These are phyloP conservation scores for Arthrobotrys sinensis DNA, from an alignment of 2,329 filamentous ascomycete genomes.

Conservation along the genomic window DNA sequence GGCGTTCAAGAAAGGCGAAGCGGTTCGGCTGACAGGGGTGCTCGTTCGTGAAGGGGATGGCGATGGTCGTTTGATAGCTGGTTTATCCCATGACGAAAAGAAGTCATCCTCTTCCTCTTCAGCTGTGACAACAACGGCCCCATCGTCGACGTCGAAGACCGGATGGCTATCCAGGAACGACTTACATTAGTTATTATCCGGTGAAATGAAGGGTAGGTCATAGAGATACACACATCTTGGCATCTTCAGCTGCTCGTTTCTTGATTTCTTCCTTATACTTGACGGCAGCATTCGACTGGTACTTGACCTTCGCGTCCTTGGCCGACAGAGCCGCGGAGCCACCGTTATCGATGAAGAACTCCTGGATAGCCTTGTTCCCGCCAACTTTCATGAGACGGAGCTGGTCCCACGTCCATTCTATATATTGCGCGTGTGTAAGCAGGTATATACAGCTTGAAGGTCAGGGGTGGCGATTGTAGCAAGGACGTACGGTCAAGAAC, in stretches of 20 bases:
- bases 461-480: slow-evolving; percentile 26
- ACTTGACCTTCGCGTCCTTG: slow-evolving; percentile 98
- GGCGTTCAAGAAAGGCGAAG: slow-evolving; percentile 90
- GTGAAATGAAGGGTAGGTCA: not conserved
- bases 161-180: slow-evolving; percentile 76
- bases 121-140: slow-evolving; percentile 78
- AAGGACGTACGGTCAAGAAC: slow-evolving; percentile 90
- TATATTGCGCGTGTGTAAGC: slow-evolving; percentile 30
- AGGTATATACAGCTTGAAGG: slow-evolving; percentile 20
- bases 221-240: slow-evolving; percentile 78
- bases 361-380: slow-evolving; percentile 96
- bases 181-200: not conserved
- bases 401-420: slow-evolving; percentile 99
- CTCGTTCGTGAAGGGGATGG: slow-evolving; percentile 91
- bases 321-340: slow-evolving; percentile 93
- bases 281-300: slow-evolving; percentile 89
- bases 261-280: slow-evolving; percentile 99
- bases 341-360: slow-evolving; percentile 97
- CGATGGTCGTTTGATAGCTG: slow-evolving; percentile 93
- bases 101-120: slow-evolving; percentile 91
- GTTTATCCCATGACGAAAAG: slow-evolving; percentile 99
- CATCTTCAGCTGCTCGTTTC: slow-evolving; percentile 84
- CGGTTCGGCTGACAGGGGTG: slow-evolving; percentile 85
- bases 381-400: slow-evolving; percentile 97
- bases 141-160: slow-evolving; percentile 84